Conservation (phyloP, 805 yeast species). For the Metschnikowia baotianmanensis region DNA sequence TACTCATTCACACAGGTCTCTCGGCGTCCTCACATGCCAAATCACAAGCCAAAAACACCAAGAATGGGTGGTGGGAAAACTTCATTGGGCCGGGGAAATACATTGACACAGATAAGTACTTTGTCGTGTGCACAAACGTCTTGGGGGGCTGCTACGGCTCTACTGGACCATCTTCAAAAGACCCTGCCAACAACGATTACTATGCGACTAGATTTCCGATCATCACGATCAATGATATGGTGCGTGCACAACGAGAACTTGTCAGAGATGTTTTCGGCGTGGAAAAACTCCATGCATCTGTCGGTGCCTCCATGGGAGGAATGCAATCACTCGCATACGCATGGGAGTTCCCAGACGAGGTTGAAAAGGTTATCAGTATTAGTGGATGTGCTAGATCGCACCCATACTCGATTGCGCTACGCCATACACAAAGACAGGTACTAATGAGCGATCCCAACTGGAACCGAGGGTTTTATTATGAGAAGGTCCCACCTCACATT, state of each 20-base stretch:
- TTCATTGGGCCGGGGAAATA: slow-evolving; percentile 84
- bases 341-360: slow-evolving; percentile 75
- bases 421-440: slow-evolving; percentile 90
- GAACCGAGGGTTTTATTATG: slow-evolving; percentile 88
- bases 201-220: slow-evolving; percentile 91
- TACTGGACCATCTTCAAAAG: slow-evolving; percentile 83
- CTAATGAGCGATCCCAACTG: slow-evolving; percentile 93
- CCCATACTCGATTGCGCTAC: slow-evolving; percentile 90
- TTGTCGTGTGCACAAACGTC: slow-evolving; percentile 86
- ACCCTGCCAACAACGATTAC: slow-evolving; percentile 62
- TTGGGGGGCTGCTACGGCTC: slow-evolving; percentile 95
- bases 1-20: slow-evolving; percentile 83
- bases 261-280: slow-evolving; percentile 63
- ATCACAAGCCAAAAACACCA: slow-evolving; percentile 65
- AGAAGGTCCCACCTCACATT: slow-evolving; percentile 78
- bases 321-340: slow-evolving; percentile 93
- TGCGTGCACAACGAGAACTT: slow-evolving; percentile 77
- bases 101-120: slow-evolving; percentile 77
- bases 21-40: slow-evolving; percentile 94
- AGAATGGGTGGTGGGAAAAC: slow-evolving; percentile 94
- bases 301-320: slow-evolving; percentile 98
- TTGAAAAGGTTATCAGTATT: slow-evolving; percentile 70
- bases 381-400: slow-evolving; percentile 94
- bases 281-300: slow-evolving; percentile 64
- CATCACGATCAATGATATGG: slow-evolving; percentile 84